These are phyloP conservation scores for Clavaria fumosa DNA, from an alignment of 768 basidiomycete genomes.

Conservation along the genomic window DNA sequence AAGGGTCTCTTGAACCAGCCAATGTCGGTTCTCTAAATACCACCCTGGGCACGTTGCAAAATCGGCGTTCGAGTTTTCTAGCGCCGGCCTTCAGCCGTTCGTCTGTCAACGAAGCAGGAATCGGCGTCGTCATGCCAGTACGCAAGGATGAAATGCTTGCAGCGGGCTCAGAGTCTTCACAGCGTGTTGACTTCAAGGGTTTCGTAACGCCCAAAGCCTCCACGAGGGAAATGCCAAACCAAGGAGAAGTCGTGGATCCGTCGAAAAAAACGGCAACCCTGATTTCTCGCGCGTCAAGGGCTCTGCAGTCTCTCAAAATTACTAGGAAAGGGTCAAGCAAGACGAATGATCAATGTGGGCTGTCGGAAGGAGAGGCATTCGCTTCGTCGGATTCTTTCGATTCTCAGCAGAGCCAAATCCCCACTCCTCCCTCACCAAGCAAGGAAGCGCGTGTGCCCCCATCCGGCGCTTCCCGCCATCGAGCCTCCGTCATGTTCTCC, in stretches of 20 bases:
- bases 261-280: constrained; percentile 14
- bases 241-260: constrained; percentile 1
- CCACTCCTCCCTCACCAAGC: too few species aligned
- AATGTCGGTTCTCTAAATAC: constrained; percentile 22
- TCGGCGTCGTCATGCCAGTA: constrained; percentile 15
- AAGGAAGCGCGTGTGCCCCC: too few species aligned
- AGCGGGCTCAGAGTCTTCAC: background rate
- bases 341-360: too few species aligned
- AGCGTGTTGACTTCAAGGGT: constrained; percentile 21
- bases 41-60: constrained; percentile 14
- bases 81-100: constrained; percentile 13
- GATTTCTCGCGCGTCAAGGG: constrained; percentile 27
- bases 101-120: constrained; percentile 7
- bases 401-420: too few species aligned
- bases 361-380: too few species aligned
- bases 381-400: too few species aligned
- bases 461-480: too few species aligned
- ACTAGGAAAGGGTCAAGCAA: too few species aligned
- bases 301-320: too few species aligned
- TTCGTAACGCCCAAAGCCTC: constrained; percentile 48
- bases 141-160: constrained; percentile 8
- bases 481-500: too few species aligned
- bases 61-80: constrained; percentile 8
- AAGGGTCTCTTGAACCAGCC: constrained; percentile 10
- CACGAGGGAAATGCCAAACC: constrained; percentile 27